These are phyloP conservation scores for Venturia aucupariae DNA, from an alignment of 2,329 filamentous ascomycete species.

Conservation along the genomic window DNA sequence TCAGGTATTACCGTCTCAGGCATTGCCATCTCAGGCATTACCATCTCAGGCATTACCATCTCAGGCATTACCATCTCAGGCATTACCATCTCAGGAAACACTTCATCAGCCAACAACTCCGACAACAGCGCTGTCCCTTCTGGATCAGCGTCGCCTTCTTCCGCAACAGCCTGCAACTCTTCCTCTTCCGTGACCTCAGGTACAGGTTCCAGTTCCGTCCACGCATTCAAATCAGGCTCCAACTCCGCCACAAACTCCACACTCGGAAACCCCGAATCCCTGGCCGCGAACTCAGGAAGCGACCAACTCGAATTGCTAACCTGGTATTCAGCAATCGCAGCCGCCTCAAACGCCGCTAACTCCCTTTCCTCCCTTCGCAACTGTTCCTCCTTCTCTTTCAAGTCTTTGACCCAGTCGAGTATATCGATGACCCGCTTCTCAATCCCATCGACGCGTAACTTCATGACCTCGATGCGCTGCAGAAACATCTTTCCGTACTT, in stretches of 20 bases:
- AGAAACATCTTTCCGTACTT: conserved; percentile 4
- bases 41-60: background rate
- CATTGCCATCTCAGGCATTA: too few species aligned
- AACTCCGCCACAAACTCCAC: background rate
- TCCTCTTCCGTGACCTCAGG: conserved; percentile 3
- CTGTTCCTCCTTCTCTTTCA: conserved; percentile 11
- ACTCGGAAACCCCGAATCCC: too few species aligned
- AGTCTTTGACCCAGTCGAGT: background rate
- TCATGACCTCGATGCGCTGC: background rate
- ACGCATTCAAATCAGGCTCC: background rate
- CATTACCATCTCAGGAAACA: background rate
- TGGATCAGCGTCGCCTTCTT: background rate
- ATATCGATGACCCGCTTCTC: background rate
- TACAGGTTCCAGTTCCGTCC: background rate
- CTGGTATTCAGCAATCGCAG: background rate
- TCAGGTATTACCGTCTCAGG: too few species aligned
- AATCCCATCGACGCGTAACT: background rate
- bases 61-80: background rate
- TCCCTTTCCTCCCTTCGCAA: background rate
- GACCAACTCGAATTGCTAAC: background rate
- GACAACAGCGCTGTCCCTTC: background rate
- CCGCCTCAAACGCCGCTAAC: background rate
- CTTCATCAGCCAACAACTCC: background rate
- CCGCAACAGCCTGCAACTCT: background rate
- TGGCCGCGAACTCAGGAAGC: background rate